Evolutionary conservation across 2,329 filamentous ascomycete genomes (phyloP), one percentile per base, ranked within the genome.

Genomic region (Aspergillus viridinutans): DNA sequence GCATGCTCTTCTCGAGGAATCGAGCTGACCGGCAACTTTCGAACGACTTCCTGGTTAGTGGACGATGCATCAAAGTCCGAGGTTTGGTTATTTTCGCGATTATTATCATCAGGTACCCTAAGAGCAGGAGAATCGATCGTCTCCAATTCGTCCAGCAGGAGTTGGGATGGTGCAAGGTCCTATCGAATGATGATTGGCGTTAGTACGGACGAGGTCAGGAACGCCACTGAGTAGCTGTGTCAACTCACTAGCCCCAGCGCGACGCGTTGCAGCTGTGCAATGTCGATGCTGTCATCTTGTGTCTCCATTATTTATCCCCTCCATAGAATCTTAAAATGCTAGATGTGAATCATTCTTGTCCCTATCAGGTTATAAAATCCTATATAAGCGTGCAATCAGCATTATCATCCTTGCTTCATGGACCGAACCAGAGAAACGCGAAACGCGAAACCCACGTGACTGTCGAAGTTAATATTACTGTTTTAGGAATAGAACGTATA

Each of bases 281-380:
- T 69, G 54, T 77, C 74, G 57, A 76, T 65, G 54, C 74, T 76
- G 57, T 76, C 71, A 32, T 70, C 67, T 53, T 76, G 72, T 6
- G 72, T 74, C 55, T 75, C 73, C 73, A 75, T 75, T 23, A 26
- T 59, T 38, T n/a, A 40, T 49, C 45, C 52, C 55, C 53, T 21
- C 32, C 32, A 42, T 23, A 28, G 35, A 14, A 8, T 14, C 4
- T 25, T 38, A 17, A 32, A 23, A 10, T 26, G 20, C 9, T 6
- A 50, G n/a, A 29, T 12, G 7, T 17, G n/a, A 28, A 52, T 49
- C 32, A 4, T 40, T 7, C 26, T 26, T 47, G 12, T 23, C 21
- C 21, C 23, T 14, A 47, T 26, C 32, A 6, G 17, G 14, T 9
- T 6, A 23, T 21, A 21, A 14, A 29, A 23, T 21, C 14, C 20